Evolutionary conservation across 2,329 filamentous ascomycete genomes (phyloP), one percentile per base, ranked within the genome.

Genomic region (Teratosphaeria destructans): DNA sequence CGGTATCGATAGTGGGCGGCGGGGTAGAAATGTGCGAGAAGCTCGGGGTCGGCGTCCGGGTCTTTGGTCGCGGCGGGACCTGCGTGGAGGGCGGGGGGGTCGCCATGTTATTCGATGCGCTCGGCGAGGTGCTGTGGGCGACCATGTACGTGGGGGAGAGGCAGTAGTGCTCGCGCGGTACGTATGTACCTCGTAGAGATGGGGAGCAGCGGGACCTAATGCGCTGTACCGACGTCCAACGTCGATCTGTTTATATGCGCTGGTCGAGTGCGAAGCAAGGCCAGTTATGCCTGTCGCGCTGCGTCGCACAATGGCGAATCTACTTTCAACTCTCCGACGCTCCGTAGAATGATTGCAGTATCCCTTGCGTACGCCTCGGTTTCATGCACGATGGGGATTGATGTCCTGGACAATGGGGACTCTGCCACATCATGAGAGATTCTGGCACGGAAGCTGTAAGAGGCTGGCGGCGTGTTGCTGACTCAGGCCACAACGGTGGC

Each of bases 11-110:
- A 16, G 76, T 77, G 1, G 77, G 76, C n/a, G 78, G 78, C 35
- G 78, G 78, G 39, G 78, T 79, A 11, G 77, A 77, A 39, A 79
- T 75, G 57, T 77, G 76, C 11, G 77, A 76, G 32, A 72, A 72
- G 3, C 43, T 74, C 11, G 82, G 77, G 34, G 79, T 79, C 55
- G 77, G 73, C 57, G 72, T 75, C 65, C 72, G 75, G 59, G 71
- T 67, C 57, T 60, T 63, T 39, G 55, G 59, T 32, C 63, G 29
- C 19, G 61, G 67, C 10, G 78, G 77, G 7, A 81, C 68, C 67
- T 86, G 84, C 2, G 82, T 81, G 2, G 84, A 86, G 10, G 83
- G 84, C 27, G 85, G 85, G 12, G 84, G 83, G 12, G 84, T 86
- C 74, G 85, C 81, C n/a, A 80, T 60, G 58, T 49, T 55, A 27